Base-by-base conservation (phyloP, 73 alveolate species). In the Symbiodinium natans region DNA sequence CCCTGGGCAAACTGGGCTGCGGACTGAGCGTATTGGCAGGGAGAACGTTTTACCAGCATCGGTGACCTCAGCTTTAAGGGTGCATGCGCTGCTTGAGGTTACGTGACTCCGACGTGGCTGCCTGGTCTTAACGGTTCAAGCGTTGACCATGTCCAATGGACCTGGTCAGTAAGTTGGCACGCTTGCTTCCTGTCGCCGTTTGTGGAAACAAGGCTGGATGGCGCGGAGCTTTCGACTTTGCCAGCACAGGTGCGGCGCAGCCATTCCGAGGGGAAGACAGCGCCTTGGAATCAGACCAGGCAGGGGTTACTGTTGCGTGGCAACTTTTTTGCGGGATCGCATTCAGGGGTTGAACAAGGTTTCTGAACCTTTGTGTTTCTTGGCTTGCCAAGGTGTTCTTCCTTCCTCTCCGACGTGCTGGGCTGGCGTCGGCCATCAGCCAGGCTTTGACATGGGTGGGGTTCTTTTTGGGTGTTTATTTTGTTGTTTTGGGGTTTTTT, bases 401-500 rank as follows among this genome's bases (percentile, higher is more conserved):
- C 98, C 83, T 92, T 38, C 98, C 98, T 6, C 34, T 92, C 48
- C 82, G 92, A 27, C 38, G 90, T 0, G 82, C 84, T 3, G 92
- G 98, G 34, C 92, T 92, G 1, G 98, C 98, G 15, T 17, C 98
- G 21, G 98, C 98, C 59, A 92, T 92, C 36, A 85, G 97, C 80
- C 97, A 90, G 92, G 92, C 13, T 36, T 1, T 23, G 88, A n/a
- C n/a, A n/a, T n/a, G n/a, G n/a, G n/a, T n/a, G n/a, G n/a, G n/a
- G n/a, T n/a, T n/a, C n/a, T n/a, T n/a, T n/a, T n/a, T n/a, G n/a
- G n/a, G n/a, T n/a, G n/a, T n/a, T n/a, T n/a, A n/a, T n/a, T n/a
- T n/a, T n/a, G n/a, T n/a, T n/a, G n/a, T n/a, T n/a, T n/a, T n/a
- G n/a, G n/a, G n/a, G n/a, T n/a, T n/a, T n/a, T n/a, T n/a, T n/a